phyloP scores from a whole-genome alignment of 2,329 filamentous ascomycete species.

The Aspergillus oerlinghausenensis region DNA sequence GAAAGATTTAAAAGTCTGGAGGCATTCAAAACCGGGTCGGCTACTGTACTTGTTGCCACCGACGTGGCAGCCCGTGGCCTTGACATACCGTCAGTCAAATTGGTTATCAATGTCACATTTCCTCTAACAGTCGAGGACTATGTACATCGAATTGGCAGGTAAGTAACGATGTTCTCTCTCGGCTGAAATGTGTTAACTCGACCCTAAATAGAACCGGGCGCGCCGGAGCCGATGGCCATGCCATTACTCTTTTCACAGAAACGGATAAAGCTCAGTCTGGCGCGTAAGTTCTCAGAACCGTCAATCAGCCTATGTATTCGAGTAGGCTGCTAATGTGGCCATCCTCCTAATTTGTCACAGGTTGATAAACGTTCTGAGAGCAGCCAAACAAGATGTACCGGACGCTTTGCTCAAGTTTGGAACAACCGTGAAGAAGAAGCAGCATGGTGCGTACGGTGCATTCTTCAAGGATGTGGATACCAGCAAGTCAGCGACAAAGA shows the following conservation, averaged over 20 bases:
- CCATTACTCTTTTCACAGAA: constrained; percentile 91
- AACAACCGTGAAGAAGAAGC: constrained; percentile 98
- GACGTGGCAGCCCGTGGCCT: constrained; percentile 92
- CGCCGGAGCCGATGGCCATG: constrained; percentile 81
- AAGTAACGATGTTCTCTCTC: constrained; percentile 5
- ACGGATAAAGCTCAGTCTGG: constrained; percentile 90
- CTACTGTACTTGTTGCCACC: constrained; percentile 84
- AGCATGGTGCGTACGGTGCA: constrained; percentile 87
- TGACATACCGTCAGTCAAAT: constrained; percentile 91
- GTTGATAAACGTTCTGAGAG: constrained; percentile 89
- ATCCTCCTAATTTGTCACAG: constrained; percentile 41
- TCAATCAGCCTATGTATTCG: neutral
- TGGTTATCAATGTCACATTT: constrained; percentile 94
- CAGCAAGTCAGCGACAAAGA: constrained; percentile 82
- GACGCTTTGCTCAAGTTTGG: constrained; percentile 92
- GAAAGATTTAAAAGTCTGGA: constrained; percentile 83
- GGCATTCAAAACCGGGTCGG: constrained; percentile 81
- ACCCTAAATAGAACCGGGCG: constrained; percentile 66
- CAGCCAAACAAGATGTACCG: constrained; percentile 85
- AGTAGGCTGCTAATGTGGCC: neutral
- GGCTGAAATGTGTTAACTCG: neutral
- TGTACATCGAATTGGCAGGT: constrained; percentile 83
- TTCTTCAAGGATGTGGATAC: constrained; percentile 90
- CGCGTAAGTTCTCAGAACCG: constrained; percentile 56
- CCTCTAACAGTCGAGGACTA: constrained; percentile 95